Base-by-base conservation (phyloP, 305 asterid species). In the Fraxinus angustifolia region DNA sequence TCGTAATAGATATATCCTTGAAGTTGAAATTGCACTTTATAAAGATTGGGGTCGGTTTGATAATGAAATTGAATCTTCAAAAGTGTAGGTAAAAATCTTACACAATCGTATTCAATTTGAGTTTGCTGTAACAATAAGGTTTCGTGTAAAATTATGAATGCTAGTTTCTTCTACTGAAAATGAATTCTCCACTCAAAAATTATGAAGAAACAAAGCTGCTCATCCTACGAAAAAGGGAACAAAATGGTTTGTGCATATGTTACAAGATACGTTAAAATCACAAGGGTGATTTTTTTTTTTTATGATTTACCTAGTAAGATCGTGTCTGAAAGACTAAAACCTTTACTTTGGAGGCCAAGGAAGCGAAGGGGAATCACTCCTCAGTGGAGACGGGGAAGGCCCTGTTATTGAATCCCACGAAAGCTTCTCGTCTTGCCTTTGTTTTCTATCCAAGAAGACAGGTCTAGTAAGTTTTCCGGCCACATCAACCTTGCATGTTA, bases 391-490 rank as follows among this genome's bases (percentile, higher is more conserved):
- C 33, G 95, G 91, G 81, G 73, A 92, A 56, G 87, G 90, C 84
- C 87, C 93, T 17, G 92, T 87, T 33, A 88, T 84, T 17, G 90
- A 84, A 67, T 91, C 93, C 93, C 92, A 87, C 12, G 89, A 92
- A 42, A 70, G 28, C 56, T 82, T 86, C 53, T 87, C 90, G 3
- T 86, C 81, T 6, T 73, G 80, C 80, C 88, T 83, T 76, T 81
- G 83, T 79, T 84, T 89, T 82, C 90, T 79, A 14, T 87, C 91
- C 85, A 91, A 84, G 87, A 93, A 90, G 3, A 89, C 80, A 0
- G 96, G 96, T 77, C 88, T 89, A 21, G 77, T 50, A 17, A 91
- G 94, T 14, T 85, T 80, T 35, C 75, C 88, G 1, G 78, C 85
- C 36, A 83, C 40, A n/a, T 89, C 90, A 31, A 85, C 87, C 83